Evolutionary conservation across 345 rosid genomes (phyloP), one percentile per base, ranked within the genome.

Genomic region (Euphorbia pulcherrima): DNA sequence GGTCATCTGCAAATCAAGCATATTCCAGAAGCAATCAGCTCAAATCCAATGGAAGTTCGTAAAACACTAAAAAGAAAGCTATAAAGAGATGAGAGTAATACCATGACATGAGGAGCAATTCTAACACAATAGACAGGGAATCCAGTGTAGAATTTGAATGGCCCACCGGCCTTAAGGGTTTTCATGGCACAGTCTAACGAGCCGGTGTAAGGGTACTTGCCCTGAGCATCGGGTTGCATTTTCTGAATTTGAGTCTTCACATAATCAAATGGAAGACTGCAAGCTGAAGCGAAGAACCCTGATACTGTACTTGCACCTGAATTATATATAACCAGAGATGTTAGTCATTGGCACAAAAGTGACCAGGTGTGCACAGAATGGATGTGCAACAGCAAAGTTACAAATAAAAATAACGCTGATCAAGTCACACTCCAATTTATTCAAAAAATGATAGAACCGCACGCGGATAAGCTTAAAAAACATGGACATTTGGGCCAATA

Each of bases 211-310:
- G 97, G 99, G 79, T 81, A 88, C 73, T 88, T 94, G 5, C 99
- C 99, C 58, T 84, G 72, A 27, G 97, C 96, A 77, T 94, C 96
- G 4, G 99, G 99, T 76, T 94, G 97, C 99, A 94, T 94, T 73
- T 94, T 94, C 87, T 94, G 99, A 61, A 94, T 91, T 76, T 94
- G 99, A 14, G 99, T 94, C 78, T 94, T 94, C n/a, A 94, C 96
- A 57, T 71, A 94, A 82, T 94, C 99, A 35, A 94, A 91, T 14
- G 99, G 99, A 51, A 94, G 79, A 76, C 99, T 94, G 82, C 99
- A 94, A 57, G 99, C 90, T 12, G 99, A 61, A 60, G 99, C 99
- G 44, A 83, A 94, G 81, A 94, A 87, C 8, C 99, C 99, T 0
- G 97, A 94, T 35, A 91, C 89, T 12, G 82, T 37, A 86, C 99